Base-by-base conservation (phyloP, 2,329 filamentous ascomycete species). In the Ascochyta koolunga region DNA sequence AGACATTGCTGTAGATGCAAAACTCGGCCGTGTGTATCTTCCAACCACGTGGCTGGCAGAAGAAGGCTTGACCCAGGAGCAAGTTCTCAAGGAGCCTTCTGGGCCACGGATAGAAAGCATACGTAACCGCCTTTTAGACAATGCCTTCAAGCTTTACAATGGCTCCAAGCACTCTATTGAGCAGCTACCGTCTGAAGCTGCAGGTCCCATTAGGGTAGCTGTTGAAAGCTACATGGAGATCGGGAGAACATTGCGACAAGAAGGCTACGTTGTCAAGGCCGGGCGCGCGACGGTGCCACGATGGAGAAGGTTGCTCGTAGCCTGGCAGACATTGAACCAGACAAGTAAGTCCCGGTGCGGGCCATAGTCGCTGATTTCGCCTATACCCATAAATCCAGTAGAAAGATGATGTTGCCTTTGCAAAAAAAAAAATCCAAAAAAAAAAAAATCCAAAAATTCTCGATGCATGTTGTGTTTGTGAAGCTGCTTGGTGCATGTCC, bases 161-260 rank as follows among this genome's bases (percentile, higher is more conserved):
- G 74, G 78, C 9, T 83, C 85, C 3, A 77, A 81, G 45, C 70
- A 66, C 2, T 80, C 83, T 0, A 89, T 92, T 60, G 81, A 86
- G 42, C 74, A 81, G 58, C 75, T 92, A 0, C 88, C 89, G 0
- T 41, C 55, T 0, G 82, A 86, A 63, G 85, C 83, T 0, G 79
- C 84, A 59, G 86, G 83, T 0, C 85, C 86, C 0, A 84, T 90
- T 68, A 78, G 86, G 11, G 87, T 89, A 5, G 87, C 87, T 0
- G 86, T 90, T 0, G 87, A 90, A 71, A 89, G 86, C 59, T 90
- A 91, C 66, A 88, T 91, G 83, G 87, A 89, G 68, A 91, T 91
- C 67, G 88, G 86, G 13, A 75, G 86, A 36, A 83, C 87, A n/a
- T 66, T 89, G 22, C 73, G 77, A 49, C 76, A 80, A 50, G 70